Evolutionary conservation across 306 rosid species (phyloP), one percentile per base, ranked within the genome.

Genomic region (Arachis hypogaea): DNA sequence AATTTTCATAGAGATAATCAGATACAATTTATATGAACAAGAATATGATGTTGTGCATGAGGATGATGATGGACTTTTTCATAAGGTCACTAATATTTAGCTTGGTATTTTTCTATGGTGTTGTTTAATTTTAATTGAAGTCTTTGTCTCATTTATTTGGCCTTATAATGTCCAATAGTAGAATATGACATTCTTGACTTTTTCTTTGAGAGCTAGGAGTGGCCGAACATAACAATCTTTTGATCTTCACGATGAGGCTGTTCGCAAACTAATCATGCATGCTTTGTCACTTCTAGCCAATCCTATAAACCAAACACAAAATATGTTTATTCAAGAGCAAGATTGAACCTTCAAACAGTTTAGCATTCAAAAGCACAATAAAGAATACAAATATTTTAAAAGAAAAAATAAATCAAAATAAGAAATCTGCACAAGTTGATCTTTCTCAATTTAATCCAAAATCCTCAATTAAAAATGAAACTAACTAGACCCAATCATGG

Each of bases 221-320:
- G 93, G 93, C 68, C 86, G 78, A 40, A 90, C 96, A 16, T 85
- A 78, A 11, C 78, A 1, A 69, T 77, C 76, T 47, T 85, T 67
- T 41, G 83, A 33, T 90, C 96, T 80, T 88, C 87, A 4, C 96
- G 86, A 68, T 85, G 96, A 51, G 93, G 74, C 80, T 90, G 96
- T 71, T 93, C 90, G 46, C 90, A 85, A 52, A 90, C 93, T 51
- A 90, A 75, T 57, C 96, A 93, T 28, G 93, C 93, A 82, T 90
- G 86, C 58, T 86, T 90, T 28, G 92, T 86, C 59, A 90, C 86
- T 82, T 88, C 96, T 22, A 93, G 93, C 96, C 96, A 90, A 74
- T 90, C 96, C 77, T 88, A 93, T 63, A 92, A 90, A 40, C 93
- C 93, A 22, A 22, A 22, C 28, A 22, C 28, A 22, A 22, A 22